Percentiles rank a stretch among this genome's conserved stretches.
phyloP scores from a whole-genome alignment of 805 yeast genomes.

The Starmerella ratchasimensis region DNA sequence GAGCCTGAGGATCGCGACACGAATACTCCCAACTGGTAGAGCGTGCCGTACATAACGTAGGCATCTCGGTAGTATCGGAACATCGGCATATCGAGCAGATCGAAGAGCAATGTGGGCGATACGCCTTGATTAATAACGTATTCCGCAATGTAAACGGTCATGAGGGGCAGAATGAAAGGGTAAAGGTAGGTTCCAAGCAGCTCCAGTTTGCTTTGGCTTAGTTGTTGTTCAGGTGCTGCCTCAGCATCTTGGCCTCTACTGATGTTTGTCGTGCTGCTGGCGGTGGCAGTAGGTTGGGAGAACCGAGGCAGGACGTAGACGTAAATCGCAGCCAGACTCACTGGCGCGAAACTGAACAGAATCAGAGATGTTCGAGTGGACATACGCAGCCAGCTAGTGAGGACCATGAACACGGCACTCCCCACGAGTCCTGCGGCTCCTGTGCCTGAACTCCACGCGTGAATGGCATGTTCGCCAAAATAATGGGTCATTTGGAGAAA shows the following conservation, averaged over 20 bases:
- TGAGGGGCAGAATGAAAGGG: constrained; percentile 66
- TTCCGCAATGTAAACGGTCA: constrained; percentile 73
- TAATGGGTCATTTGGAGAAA: constrained; percentile 77
- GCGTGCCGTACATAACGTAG: constrained; percentile 79
- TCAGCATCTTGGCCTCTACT: background rate
- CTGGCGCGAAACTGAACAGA: constrained; percentile 36
- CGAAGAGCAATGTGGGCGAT: constrained; percentile 75
- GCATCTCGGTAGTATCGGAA: constrained; percentile 64
- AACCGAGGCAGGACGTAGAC: constrained; percentile 23
- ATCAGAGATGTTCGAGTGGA: constrained; percentile 42
- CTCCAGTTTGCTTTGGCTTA: constrained; percentile 14
- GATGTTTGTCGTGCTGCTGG: background rate
- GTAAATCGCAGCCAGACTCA: constrained; percentile 23
- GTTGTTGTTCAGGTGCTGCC: background rate
- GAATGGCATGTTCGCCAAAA: constrained; percentile 46
- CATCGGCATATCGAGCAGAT: constrained; percentile 49
- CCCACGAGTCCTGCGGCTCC: constrained; percentile 93
- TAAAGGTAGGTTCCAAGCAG: constrained; percentile 24
- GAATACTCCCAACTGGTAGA: constrained; percentile 87
- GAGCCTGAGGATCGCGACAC: constrained; percentile 75
- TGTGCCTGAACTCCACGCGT: constrained; percentile 89
- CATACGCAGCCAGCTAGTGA: constrained; percentile 56
- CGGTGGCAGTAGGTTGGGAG: constrained; percentile 1
- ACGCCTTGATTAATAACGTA: constrained; percentile 85
- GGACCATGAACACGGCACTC: constrained; percentile 46